phyloP scores from a whole-genome alignment of 306 rosid genomes.

The Fagus crenata region DNA sequence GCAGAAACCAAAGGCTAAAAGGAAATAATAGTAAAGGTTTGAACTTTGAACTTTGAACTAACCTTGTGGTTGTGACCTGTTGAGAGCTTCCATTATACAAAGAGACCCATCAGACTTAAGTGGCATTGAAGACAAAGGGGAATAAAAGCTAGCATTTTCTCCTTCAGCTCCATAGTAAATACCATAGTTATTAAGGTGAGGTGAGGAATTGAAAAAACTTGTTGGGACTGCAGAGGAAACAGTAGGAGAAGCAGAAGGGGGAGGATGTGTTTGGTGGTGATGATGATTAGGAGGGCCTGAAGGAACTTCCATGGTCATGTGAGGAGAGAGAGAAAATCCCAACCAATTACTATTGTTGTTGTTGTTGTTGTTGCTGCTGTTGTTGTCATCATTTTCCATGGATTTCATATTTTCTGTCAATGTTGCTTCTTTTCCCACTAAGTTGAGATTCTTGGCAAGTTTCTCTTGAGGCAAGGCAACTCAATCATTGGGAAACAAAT shows the following conservation, averaged over 20 bases:
- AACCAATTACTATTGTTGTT: slow-evolving; percentile 57
- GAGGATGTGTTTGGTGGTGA: slow-evolving; percentile 29
- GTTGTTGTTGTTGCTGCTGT: slow-evolving; percentile 9
- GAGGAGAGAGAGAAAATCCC: slow-evolving; percentile 74
- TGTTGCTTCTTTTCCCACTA: slow-evolving; percentile 14
- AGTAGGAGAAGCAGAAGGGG: slow-evolving; percentile 33
- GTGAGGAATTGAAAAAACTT: slow-evolving; percentile 44
- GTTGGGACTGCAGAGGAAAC: slow-evolving; percentile 35
- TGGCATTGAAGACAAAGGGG: slow-evolving; percentile 66
- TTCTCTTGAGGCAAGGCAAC: slow-evolving; percentile 34
- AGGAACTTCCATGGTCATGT: slow-evolving; percentile 49
- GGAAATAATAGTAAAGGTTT: slow-evolving; percentile 11
- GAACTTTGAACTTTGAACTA: slow-evolving; percentile 26
- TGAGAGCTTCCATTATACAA: slow-evolving; percentile 63
- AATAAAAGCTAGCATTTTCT: slow-evolving; percentile 52
- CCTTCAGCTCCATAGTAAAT: slow-evolving; percentile 56
- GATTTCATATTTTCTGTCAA: slow-evolving; percentile 51
- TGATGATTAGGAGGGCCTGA: slow-evolving; percentile 34
- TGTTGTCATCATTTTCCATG: slow-evolving; percentile 49
- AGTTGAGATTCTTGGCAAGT: slow-evolving; percentile 33
- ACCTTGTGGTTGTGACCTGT: slow-evolving; percentile 71
- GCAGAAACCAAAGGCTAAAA: background rate
- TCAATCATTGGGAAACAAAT: slow-evolving; percentile 52
- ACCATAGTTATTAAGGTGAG: slow-evolving; percentile 58
- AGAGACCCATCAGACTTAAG: slow-evolving; percentile 82